Evolutionary conservation across 306 rosid species (phyloP).

Genomic region (Sechiopsis laciniata): DNA sequence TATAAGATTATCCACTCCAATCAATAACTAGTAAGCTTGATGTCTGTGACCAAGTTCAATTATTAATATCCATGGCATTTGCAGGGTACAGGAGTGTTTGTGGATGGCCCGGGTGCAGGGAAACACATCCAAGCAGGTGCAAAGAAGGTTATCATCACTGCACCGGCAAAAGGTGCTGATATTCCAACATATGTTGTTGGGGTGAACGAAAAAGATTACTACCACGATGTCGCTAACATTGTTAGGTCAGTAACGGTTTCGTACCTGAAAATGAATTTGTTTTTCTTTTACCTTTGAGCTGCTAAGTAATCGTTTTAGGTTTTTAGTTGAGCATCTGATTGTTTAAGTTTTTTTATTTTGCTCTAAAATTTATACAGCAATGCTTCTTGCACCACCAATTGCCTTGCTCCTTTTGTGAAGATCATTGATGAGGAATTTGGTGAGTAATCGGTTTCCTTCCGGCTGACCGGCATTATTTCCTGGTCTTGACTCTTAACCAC

Average conservation of each 20-base stretch:
- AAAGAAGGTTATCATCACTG: slow-evolving; percentile 93
- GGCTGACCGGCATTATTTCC: neutral
- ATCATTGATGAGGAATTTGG: slow-evolving; percentile 87
- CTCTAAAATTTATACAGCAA: slow-evolving; percentile 49
- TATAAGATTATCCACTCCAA: neutral
- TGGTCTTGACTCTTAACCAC: neutral
- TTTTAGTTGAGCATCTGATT: too few relatives aligned
- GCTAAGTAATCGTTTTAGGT: too few relatives aligned
- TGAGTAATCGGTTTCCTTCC: slow-evolving; percentile 27
- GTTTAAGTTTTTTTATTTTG: too few relatives aligned
- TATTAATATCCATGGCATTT: neutral
- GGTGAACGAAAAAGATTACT: slow-evolving; percentile 75
- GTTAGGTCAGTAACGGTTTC: slow-evolving; percentile 45
- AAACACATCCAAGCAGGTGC: slow-evolving; percentile 99
- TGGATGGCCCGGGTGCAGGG: slow-evolving; percentile 98
- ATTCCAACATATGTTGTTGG: slow-evolving; percentile 93
- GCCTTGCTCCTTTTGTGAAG: slow-evolving; percentile 96
- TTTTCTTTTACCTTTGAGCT: neutral
- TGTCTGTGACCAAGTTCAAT: too few relatives aligned
- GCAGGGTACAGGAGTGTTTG: slow-evolving; percentile 99
- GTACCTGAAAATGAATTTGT: neutral
- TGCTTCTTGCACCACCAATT: slow-evolving; percentile 96
- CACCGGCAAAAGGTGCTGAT: slow-evolving; percentile 99
- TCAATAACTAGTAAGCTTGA: neutral
- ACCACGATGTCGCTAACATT: slow-evolving; percentile 60